phyloP scores from a whole-genome alignment of 768 basidiomycete genomes.

The Chalciporus piperatus region DNA sequence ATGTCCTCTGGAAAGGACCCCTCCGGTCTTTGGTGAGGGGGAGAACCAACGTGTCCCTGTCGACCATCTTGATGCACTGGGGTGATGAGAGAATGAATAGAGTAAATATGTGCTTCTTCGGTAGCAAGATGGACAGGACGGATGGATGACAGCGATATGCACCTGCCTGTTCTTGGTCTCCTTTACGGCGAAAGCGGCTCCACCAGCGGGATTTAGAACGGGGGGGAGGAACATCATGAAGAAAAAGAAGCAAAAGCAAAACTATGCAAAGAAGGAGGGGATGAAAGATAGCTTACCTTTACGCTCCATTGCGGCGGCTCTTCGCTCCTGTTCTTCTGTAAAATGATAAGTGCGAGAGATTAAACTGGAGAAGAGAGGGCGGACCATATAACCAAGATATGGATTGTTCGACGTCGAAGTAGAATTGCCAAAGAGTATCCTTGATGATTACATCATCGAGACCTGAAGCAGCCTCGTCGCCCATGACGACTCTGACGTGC shows the following conservation, averaged over 20 bases:
- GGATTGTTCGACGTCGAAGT: constrained; percentile 80
- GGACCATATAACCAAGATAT: constrained; percentile 72
- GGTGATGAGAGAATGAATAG: constrained; percentile 15
- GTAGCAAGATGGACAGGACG: constrained; percentile 29
- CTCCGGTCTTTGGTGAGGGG: constrained; percentile 15
- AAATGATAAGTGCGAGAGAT: constrained; percentile 1
- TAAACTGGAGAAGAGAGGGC: constrained; percentile 23
- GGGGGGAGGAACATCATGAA: constrained; percentile 28
- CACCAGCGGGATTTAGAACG: constrained; percentile 34
- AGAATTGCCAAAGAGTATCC: constrained; percentile 82
- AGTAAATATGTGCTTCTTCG: constrained; percentile 19
- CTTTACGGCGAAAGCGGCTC: constrained; percentile 35
- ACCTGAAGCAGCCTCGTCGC: constrained; percentile 59
- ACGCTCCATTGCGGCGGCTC: constrained; percentile 62
- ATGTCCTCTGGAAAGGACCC: constrained; percentile 25
- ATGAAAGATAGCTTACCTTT: constrained; percentile 69
- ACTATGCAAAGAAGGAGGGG: constrained; percentile 29
- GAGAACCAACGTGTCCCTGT: constrained; percentile 6
- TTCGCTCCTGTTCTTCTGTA: constrained; percentile 68
- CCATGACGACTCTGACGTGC: constrained; percentile 65
- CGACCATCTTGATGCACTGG: constrained; percentile 19
- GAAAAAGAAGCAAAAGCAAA: constrained; percentile 33
- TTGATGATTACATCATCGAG: constrained; percentile 73
- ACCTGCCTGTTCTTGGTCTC: constrained; percentile 52
- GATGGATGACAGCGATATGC: constrained; percentile 38